Percentiles rank a stretch among this genome's conserved stretches.
Conservation (phyloP, 495 filamentous ascomycete genomes). For the Lophiotrema nucula region DNA sequence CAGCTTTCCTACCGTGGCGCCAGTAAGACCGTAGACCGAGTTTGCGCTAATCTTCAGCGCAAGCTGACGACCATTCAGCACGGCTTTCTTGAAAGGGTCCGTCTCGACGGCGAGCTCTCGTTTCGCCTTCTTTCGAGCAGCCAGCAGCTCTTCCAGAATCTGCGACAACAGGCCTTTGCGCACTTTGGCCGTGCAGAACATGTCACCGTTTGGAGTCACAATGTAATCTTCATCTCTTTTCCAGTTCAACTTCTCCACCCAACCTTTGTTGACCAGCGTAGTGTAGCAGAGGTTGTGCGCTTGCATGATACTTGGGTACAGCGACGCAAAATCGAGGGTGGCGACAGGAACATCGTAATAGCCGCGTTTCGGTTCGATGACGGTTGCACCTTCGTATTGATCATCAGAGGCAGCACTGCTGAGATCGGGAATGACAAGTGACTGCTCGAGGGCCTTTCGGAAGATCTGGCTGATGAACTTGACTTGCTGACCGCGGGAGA, state of each 20-base stretch:
- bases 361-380: slow-evolving; percentile 90
- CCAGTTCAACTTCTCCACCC: slow-evolving; percentile 67
- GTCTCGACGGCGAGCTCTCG: slow-evolving; percentile 87
- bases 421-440: slow-evolving; percentile 88
- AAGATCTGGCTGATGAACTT: slow-evolving; percentile 98
- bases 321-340: slow-evolving; percentile 96
- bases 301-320: slow-evolving; percentile 98
- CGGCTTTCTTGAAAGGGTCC: slow-evolving; percentile 95
- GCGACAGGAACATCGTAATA: slow-evolving; percentile 94
- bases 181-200: slow-evolving; percentile 83
- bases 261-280: slow-evolving; percentile 79
- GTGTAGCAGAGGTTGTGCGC: slow-evolving; percentile 99
- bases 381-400: slow-evolving; percentile 95
- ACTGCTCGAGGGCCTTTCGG: slow-evolving; percentile 87
- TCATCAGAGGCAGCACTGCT: slow-evolving; percentile 58
- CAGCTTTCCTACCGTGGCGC: slow-evolving; percentile 91
- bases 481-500: slow-evolving; percentile 91
- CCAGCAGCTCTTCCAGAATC: slow-evolving; percentile 89
- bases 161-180: slow-evolving; percentile 91
- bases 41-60: slow-evolving; percentile 97
- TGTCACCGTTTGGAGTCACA: slow-evolving; percentile 87
- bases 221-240: slow-evolving; percentile 93
- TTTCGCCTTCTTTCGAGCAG: slow-evolving; percentile 90
- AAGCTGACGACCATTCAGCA: slow-evolving; percentile 94
- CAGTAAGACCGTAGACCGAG: slow-evolving; percentile 96